These are phyloP conservation scores for Rhizophlyctis rosea DNA, from an alignment of 192 early-diverging fungal genomes.

Conservation along the genomic window DNA sequence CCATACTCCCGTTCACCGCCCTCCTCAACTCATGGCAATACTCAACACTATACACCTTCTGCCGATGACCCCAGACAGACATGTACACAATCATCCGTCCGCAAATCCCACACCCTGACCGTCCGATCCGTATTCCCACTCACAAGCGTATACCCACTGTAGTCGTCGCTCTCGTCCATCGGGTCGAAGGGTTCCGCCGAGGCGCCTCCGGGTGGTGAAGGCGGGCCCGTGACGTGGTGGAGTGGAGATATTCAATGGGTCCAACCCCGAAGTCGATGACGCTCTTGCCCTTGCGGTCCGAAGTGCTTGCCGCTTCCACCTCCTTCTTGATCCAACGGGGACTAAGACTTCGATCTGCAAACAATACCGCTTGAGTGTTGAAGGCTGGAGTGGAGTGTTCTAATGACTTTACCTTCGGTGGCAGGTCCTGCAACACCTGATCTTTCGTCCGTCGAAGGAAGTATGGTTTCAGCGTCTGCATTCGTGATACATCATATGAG, in stretches of 20 bases:
- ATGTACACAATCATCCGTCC: slow-evolving; percentile 67
- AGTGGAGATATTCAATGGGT: slow-evolving; percentile 1
- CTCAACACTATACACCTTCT: slow-evolving; percentile 95
- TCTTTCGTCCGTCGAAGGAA: slow-evolving; percentile 72
- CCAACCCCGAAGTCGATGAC: background rate
- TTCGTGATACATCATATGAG: too few species aligned
- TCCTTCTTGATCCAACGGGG: slow-evolving; percentile 48
- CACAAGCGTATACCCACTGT: slow-evolving; percentile 77
- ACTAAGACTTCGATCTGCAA: slow-evolving; percentile 61
- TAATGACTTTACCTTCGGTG: slow-evolving; percentile 45
- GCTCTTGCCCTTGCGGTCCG: background rate
- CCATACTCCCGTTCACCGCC: slow-evolving; percentile 92
- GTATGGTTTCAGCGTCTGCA: too few species aligned
- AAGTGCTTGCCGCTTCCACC: background rate
- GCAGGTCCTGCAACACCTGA: slow-evolving; percentile 53
- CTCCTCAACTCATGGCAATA: slow-evolving; percentile 76
- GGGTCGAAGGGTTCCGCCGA: too few species aligned
- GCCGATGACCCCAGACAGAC: slow-evolving; percentile 78
- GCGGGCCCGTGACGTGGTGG: slow-evolving; percentile 24
- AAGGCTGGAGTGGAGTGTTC: background rate
- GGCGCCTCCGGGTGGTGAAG: slow-evolving; percentile 4
- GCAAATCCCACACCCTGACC: slow-evolving; percentile 88
- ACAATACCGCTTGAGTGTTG: slow-evolving; percentile 2
- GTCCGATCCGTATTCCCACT: slow-evolving; percentile 90
- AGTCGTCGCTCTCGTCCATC: slow-evolving; percentile 32